A percentile compares a stretch with the other conserved stretches of the same genome.
Evolutionary conservation across 1,284 basidiomycete species (phyloP).

Genomic region (Moesziomyces aphidis): DNA sequence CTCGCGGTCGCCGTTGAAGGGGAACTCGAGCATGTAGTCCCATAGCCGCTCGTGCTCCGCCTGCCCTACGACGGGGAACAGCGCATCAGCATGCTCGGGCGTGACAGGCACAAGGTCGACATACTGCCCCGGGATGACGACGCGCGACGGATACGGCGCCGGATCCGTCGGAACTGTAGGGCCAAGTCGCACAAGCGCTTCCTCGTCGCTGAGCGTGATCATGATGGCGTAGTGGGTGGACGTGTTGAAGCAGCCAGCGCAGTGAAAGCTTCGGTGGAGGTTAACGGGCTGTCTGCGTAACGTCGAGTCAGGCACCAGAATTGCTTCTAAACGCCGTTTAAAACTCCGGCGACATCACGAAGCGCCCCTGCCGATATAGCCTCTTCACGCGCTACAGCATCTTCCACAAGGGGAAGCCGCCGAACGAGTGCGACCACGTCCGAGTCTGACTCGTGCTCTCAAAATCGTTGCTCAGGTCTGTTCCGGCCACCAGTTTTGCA

Average conservation of each 20-base stretch:
- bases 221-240: neutral
- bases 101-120: slow-evolving; percentile 33
- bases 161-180: slow-evolving; percentile 14
- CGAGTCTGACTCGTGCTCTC: too few species aligned
- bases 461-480: too few species aligned
- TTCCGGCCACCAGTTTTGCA: too few species aligned
- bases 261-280: too few species aligned
- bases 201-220: slow-evolving; percentile 30
- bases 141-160: slow-evolving; percentile 20
- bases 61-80: slow-evolving; percentile 20
- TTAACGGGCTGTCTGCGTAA: neutral
- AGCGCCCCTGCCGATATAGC: too few species aligned
- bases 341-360: neutral
- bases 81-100: slow-evolving; percentile 15
- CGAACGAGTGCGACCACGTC: too few species aligned
- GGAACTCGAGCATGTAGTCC: slow-evolving; percentile 33
- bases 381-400: too few species aligned
- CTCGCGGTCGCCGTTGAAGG: slow-evolving; percentile 27
- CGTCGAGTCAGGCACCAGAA: slow-evolving; percentile 8
- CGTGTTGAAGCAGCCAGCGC: neutral
- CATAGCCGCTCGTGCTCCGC: slow-evolving; percentile 37
- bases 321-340: neutral
- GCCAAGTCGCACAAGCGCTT: slow-evolving; percentile 27
- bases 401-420: too few species aligned
- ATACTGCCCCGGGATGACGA: slow-evolving; percentile 25